Percentiles rank a stretch among this genome's conserved stretches.
These are phyloP conservation scores for Lippia alba DNA, from an alignment of 305 asterid species.

Conservation along the genomic window DNA sequence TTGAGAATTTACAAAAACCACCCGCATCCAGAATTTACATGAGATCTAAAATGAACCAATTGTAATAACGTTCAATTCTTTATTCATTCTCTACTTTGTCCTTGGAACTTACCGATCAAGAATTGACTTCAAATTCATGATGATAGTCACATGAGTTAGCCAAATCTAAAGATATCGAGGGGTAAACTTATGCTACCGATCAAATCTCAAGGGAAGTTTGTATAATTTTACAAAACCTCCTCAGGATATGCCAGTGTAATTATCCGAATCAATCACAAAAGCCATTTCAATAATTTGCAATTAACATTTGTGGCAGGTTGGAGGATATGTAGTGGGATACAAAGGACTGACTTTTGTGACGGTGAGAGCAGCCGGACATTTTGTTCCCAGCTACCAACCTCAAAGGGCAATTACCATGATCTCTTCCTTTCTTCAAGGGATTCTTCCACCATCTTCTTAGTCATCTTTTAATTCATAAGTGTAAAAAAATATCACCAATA, in stretches of 20 bases:
- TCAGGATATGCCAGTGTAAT: no score
- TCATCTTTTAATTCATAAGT: background rate
- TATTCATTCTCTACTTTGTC: no score
- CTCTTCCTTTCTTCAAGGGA: slow-evolving; percentile 47
- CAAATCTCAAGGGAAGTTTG: background rate
- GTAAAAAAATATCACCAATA: background rate
- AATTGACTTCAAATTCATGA: no score
- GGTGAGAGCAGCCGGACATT: slow-evolving; percentile 54
- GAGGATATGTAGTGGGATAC: slow-evolving; percentile 51
- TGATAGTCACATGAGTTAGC: no score
- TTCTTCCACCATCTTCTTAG: slow-evolving; percentile 40
- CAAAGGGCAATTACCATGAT: slow-evolving; percentile 42
- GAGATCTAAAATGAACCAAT: no score
- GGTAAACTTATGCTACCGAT: no score
- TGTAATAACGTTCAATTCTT: no score
- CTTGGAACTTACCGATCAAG: no score
- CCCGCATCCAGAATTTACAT: no score
- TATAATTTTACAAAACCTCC: no score
- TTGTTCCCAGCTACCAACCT: slow-evolving; percentile 51
- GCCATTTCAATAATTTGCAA: background rate
- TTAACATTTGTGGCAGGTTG: slow-evolving; percentile 38
- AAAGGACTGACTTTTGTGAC: slow-evolving; percentile 45
- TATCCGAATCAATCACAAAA: no score
- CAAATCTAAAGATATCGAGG: no score
- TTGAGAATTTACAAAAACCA: background rate